Conservation (phyloP, 2,329 filamentous ascomycete genomes). For the Diaporthe sp. region DNA sequence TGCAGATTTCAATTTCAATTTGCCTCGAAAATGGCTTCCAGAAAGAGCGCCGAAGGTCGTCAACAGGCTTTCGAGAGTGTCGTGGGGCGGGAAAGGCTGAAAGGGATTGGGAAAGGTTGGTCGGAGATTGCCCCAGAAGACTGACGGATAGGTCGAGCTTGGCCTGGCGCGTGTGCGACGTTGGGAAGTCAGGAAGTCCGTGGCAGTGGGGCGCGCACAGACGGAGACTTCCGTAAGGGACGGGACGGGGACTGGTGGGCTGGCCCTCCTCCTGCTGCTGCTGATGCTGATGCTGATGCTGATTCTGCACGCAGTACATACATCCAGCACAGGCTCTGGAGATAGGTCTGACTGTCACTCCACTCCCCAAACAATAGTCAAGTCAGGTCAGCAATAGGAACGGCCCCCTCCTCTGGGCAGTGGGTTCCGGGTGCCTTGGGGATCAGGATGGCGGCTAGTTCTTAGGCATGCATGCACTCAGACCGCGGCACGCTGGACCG, state of each 20-base stretch:
- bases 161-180: slow-evolving; percentile 26
- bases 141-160: slow-evolving; percentile 16
- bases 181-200: slow-evolving; percentile 25
- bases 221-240: slow-evolving; percentile 11
- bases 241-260: slow-evolving; percentile 3
- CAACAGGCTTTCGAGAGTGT: slow-evolving; percentile 19
- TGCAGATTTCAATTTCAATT: slow-evolving; percentile 36
- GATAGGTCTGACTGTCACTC: not conserved
- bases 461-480: not conserved
- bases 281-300: not conserved
- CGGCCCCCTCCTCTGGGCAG: not conserved
- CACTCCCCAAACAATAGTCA: not conserved
- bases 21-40: slow-evolving; percentile 36
- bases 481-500: not conserved
- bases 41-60: slow-evolving; percentile 38
- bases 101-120: slow-evolving; percentile 25
- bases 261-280: not conserved
- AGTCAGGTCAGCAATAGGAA: not conserved
- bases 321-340: not conserved
- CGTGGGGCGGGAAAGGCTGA: slow-evolving; percentile 26
- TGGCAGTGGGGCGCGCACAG: slow-evolving; percentile 21
- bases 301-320: not conserved
- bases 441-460: not conserved
- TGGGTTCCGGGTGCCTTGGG: not conserved
- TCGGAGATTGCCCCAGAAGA: slow-evolving; percentile 25